These are phyloP conservation scores for Podila clonocystis DNA, from an alignment of 192 early-diverging fungal genomes.

Conservation along the genomic window DNA sequence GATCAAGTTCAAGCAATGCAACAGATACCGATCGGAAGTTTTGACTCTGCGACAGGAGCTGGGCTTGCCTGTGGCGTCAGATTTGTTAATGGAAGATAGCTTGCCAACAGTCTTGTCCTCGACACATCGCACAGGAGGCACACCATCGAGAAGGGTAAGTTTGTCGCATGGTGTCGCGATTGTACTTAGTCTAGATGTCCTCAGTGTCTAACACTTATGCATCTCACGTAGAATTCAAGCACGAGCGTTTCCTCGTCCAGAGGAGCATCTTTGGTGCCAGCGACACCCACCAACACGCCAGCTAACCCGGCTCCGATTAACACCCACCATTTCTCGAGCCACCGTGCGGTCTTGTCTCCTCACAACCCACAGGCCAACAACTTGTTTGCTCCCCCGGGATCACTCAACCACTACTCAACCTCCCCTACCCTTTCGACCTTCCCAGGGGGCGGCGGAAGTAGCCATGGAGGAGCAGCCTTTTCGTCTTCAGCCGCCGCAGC, in stretches of 20 bases:
- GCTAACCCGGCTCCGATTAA: slow-evolving; percentile 47
- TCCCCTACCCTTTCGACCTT: slow-evolving; percentile 34
- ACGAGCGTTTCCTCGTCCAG: slow-evolving; percentile 37
- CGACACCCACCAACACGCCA: slow-evolving; percentile 47
- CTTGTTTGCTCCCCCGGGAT: slow-evolving; percentile 6
- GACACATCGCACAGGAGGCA: slow-evolving; percentile 41
- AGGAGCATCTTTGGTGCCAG: slow-evolving; percentile 28
- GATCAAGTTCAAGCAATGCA: slow-evolving; percentile 45
- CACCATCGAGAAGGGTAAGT: slow-evolving; percentile 44
- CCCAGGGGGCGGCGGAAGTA: slow-evolving; percentile 19
- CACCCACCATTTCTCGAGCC: slow-evolving; percentile 28
- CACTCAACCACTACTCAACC: slow-evolving; percentile 23
- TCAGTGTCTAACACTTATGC: not conserved
- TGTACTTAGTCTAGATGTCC: not conserved
- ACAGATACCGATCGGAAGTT: slow-evolving; percentile 41
- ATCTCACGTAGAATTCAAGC: slow-evolving; percentile 32
- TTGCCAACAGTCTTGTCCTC: slow-evolving; percentile 40
- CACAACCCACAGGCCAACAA: slow-evolving; percentile 17
- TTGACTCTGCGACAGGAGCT: slow-evolving; percentile 40
- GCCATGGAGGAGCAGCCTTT: slow-evolving; percentile 10
- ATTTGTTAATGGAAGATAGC: slow-evolving; percentile 33
- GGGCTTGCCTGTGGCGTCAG: slow-evolving; percentile 39
- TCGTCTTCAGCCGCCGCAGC: slow-evolving; percentile 14
- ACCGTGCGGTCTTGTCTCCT: slow-evolving; percentile 32
- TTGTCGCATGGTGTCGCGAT: not conserved